Evolutionary conservation across 768 basidiomycete genomes (phyloP).

Genomic region (Leucocoprinus leucothites): DNA sequence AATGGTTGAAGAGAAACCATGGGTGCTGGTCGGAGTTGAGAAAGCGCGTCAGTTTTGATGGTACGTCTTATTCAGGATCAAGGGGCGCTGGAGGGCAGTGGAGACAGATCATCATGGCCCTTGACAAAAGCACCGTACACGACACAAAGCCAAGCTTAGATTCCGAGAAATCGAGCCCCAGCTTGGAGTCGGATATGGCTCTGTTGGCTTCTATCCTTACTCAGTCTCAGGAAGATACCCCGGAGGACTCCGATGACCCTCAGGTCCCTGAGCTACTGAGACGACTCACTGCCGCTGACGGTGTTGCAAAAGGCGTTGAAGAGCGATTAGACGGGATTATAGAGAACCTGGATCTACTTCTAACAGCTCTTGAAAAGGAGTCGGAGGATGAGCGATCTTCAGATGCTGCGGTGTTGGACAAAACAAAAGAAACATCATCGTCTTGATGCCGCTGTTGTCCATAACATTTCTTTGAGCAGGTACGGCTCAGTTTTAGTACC

Average conservation of each 20-base stretch:
- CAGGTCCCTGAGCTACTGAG: conserved; percentile 53
- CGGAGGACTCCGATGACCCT: conserved; percentile 22
- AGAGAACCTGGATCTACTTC: conserved; percentile 51
- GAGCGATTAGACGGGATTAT: conserved; percentile 59
- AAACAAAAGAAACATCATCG: not conserved
- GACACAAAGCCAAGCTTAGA: conserved; percentile 19
- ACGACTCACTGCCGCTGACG: conserved; percentile 54
- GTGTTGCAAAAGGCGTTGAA: conserved; percentile 61
- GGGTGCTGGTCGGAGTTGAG: conserved; percentile 21
- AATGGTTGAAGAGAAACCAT: conserved; percentile 54
- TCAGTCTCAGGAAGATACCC: not conserved
- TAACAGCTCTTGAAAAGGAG: conserved; percentile 39
- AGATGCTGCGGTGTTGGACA: not conserved
- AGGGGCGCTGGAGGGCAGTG: not conserved
- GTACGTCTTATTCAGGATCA: not conserved
- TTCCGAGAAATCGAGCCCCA: not conserved
- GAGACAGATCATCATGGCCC: not conserved
- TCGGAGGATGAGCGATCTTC: not conserved
- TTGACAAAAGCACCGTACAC: conserved; percentile 1
- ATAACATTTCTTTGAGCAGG: not conserved
- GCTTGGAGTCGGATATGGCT: conserved; percentile 35
- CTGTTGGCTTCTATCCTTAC: conserved; percentile 19
- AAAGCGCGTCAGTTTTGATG: conserved; percentile 14
- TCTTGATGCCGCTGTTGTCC: not conserved
- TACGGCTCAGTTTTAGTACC: not conserved